Conservation (phyloP, 148 eudicot species). For the Cornus controversa region DNA sequence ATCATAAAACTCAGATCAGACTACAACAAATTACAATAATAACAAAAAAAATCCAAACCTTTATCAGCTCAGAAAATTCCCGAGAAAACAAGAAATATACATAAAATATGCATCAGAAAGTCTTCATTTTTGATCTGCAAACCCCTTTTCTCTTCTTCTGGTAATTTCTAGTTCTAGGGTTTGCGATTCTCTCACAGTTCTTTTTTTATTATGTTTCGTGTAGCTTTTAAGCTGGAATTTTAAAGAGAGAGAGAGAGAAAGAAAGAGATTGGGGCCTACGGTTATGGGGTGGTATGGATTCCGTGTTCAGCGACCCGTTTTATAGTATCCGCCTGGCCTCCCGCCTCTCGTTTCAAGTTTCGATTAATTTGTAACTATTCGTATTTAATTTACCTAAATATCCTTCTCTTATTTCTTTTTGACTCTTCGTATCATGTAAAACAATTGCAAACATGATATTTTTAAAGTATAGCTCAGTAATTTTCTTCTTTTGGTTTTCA, state of each 20-base stretch:
- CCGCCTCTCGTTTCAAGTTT: slow-evolving; percentile 6
- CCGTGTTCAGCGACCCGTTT: background rate
- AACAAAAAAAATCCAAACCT: background rate
- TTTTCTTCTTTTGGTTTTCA: too few relatives aligned
- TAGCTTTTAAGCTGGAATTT: background rate
- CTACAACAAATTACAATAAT: background rate
- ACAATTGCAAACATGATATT: too few relatives aligned
- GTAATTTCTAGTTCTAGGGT: slow-evolving; percentile 5
- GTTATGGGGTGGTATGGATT: slow-evolving; percentile 11
- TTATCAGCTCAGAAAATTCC: background rate
- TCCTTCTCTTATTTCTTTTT: background rate
- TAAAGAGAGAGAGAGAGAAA: slow-evolving; percentile 4
- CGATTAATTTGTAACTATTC: too few relatives aligned
- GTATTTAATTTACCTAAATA: background rate
- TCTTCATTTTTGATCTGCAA: slow-evolving; percentile 7
- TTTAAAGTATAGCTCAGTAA: too few relatives aligned
- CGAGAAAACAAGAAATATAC: background rate
- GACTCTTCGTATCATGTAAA: too few relatives aligned
- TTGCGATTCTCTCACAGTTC: background rate
- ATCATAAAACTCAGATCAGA: background rate
- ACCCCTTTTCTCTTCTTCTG: background rate
- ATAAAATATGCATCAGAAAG: background rate
- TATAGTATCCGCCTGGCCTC: background rate
- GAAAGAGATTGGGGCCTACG: slow-evolving; percentile 10
- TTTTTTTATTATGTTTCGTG: background rate